Conservation (phyloP, 2,329 filamentous ascomycete species). For the Aspergillus sp. region DNA sequence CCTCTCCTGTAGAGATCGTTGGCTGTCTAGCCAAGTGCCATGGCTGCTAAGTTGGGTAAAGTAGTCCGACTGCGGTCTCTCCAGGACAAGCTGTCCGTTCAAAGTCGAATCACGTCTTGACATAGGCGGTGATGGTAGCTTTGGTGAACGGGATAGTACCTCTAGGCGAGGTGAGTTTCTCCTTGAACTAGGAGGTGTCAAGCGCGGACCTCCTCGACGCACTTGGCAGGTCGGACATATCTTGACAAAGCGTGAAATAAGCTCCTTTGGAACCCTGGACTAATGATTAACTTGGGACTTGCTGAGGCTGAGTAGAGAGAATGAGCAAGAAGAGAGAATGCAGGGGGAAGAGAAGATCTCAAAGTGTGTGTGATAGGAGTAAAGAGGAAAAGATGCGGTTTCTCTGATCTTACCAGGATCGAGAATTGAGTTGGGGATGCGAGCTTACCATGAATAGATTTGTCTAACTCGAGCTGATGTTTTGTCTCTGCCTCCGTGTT, state of each 20-base stretch:
- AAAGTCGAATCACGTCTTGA: slow-evolving; percentile 40
- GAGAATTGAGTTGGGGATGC: background rate
- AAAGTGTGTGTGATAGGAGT: too few relatives aligned
- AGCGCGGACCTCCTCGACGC: slow-evolving; percentile 45
- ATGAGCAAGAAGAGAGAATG: background rate
- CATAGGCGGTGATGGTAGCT: slow-evolving; percentile 40
- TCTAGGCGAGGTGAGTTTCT: slow-evolving; percentile 42
- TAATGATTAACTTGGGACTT: background rate
- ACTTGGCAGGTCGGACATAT: slow-evolving; percentile 54
- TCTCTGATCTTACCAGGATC: background rate
- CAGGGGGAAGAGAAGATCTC: too few relatives aligned
- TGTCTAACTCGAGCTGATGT: slow-evolving; percentile 54
- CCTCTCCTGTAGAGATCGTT: slow-evolving; percentile 25
- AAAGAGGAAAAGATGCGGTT: too few relatives aligned
- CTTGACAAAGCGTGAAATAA: slow-evolving; percentile 55
- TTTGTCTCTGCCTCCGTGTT: slow-evolving; percentile 56
- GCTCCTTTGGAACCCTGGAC: slow-evolving; percentile 53
- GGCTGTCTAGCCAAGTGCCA: slow-evolving; percentile 32
- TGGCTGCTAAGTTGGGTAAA: slow-evolving; percentile 31
- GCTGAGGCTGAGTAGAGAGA: background rate
- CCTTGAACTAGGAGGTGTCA: slow-evolving; percentile 45
- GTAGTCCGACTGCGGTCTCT: slow-evolving; percentile 34
- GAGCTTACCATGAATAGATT: slow-evolving; percentile 52
- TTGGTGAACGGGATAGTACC: slow-evolving; percentile 35
- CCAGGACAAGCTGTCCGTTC: slow-evolving; percentile 26